These are phyloP conservation scores for Leucosporidium yakuticum DNA, from an alignment of 768 basidiomycete genomes.

Conservation along the genomic window DNA sequence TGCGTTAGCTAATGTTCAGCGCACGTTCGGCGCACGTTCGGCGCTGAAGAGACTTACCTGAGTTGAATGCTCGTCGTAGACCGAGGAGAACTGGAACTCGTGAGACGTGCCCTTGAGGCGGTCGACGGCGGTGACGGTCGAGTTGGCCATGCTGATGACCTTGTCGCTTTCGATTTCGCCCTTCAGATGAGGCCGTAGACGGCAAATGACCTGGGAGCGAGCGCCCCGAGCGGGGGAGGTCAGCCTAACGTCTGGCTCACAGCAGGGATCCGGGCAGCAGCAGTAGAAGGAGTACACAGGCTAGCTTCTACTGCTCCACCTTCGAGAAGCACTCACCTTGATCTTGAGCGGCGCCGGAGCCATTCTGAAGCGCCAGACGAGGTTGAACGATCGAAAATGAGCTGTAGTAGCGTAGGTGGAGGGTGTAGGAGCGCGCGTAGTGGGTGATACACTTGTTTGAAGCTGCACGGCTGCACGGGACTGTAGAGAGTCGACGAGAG, in stretches of 20 bases:
- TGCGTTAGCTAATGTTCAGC: too few relatives aligned
- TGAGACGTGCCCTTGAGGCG: neutral
- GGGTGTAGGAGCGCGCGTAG: too few relatives aligned
- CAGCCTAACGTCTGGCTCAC: too few relatives aligned
- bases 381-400: neutral
- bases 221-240: too few relatives aligned
- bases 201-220: neutral
- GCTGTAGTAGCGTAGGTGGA: neutral
- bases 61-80: neutral
- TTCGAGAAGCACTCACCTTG: neutral
- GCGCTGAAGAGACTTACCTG: neutral
- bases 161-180: neutral
- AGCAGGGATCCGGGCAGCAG: too few relatives aligned
- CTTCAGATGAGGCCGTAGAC: neutral
- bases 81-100: neutral
- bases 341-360: neutral
- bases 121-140: neutral
- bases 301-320: neutral
- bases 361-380: too few relatives aligned
- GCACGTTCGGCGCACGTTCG: too few relatives aligned
- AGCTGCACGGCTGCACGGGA: neutral
- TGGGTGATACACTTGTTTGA: neutral
- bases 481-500: neutral
- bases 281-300: neutral
- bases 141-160: neutral